Base-by-base conservation (phyloP, 2,329 filamentous ascomycete species). In the Trichoderma koningii region DNA sequence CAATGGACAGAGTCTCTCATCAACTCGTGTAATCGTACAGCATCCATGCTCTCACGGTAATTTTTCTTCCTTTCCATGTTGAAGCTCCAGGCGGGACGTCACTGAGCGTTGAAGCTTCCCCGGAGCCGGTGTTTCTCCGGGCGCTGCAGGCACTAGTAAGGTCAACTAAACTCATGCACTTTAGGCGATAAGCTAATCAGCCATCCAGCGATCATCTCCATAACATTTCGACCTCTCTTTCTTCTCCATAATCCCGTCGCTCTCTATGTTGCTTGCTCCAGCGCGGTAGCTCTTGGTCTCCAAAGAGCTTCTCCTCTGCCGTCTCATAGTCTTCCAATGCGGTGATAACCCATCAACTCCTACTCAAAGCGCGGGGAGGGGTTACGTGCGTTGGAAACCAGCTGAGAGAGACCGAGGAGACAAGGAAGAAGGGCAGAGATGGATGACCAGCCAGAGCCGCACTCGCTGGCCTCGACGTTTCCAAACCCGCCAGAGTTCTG, bases 401-500 rank as follows among this genome's bases (percentile, higher is more conserved):
- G n/a, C n/a, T 34, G 34, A 48, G 14, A 48, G 42, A 34, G n/a
- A n/a, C 21, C 14, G 15, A 26, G 30, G 47, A 34, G 23, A 52
- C 34, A 38, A 30, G 26, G 19, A n/a, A 17, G 23, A 23, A 28
- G 28, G 19, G 50, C 14, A 59, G 12, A 26, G 38, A 65, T 56
- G 56, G 56, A 44, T 30, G 64, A 67, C 65, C 87, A 79, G 60
- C 80, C 82, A 66, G 79, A 79, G 65, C 73, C 78, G 10, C 75
- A 77, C 42, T 79, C 81, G 53, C 76, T 84, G 71, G 83, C 87
- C 28, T 87, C 89, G 26, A 87, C 89, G 47, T 97, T 93, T 75
- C 94, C 95, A 26, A 87, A 90, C 60, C 95, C 95, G 28, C 95
- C 95, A 28, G 88, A 89, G 0, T 96, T 97, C 79, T 98, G 91